Percentiles rank a stretch among this genome's conserved stretches.
Conservation (phyloP, 1,284 basidiomycete genomes). For the Tylopilus sp. region DNA sequence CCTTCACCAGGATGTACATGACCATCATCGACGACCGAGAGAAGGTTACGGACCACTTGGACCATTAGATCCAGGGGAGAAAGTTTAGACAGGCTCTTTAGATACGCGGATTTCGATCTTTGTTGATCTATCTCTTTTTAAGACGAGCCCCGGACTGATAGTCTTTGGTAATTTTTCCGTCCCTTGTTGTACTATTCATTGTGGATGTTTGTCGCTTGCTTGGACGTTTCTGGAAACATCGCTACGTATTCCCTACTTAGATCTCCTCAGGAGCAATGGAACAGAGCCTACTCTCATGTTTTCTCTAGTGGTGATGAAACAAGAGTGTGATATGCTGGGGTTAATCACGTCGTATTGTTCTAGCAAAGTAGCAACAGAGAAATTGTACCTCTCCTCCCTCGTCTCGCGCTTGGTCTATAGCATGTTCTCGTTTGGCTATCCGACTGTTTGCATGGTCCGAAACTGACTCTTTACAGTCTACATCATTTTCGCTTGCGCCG, state of each 20-base stretch:
- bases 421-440: conserved; percentile 1
- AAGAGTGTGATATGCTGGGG: neutral
- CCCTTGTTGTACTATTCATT: conserved; percentile 22
- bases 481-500: neutral
- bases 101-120: conserved; percentile 6
- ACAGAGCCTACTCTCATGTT: neutral
- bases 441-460: neutral
- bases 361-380: conserved; percentile 30
- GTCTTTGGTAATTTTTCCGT: neutral
- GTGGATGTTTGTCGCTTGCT: conserved; percentile 6
- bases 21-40: conserved; percentile 44
- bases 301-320: conserved; percentile 1
- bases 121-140: conserved; percentile 7
- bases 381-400: conserved; percentile 24
- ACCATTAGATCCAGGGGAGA: conserved; percentile 63
- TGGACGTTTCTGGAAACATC: neutral
- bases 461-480: neutral
- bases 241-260: neutral
- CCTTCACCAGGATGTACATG: conserved; percentile 37
- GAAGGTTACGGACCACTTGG: conserved; percentile 74
- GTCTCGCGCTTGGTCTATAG: conserved; percentile 4
- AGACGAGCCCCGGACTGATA: conserved; percentile 3
- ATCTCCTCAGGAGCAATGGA: neutral
- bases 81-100: conserved; percentile 28
- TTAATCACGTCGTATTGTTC: conserved; percentile 18